These are phyloP conservation scores for Cladorrhinum sp. DNA, from an alignment of 2,329 filamentous ascomycete genomes.

Conservation along the genomic window DNA sequence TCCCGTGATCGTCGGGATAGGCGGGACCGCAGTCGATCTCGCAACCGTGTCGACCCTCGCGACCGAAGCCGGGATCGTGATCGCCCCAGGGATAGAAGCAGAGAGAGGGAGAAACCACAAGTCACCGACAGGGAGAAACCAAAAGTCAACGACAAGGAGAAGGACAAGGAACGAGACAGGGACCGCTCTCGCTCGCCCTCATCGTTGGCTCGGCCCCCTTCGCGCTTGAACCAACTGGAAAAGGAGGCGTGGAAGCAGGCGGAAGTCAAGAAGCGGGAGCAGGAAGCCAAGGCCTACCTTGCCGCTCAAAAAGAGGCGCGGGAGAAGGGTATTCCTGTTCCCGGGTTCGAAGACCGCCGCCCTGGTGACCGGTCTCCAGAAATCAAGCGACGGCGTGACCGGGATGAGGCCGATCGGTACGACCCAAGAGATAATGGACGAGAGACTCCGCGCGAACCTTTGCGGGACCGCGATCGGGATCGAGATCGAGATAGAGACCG, in stretches of 20 bases:
- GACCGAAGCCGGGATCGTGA: constrained; percentile 17
- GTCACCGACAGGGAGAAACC: constrained; percentile 19
- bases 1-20: constrained; percentile 29
- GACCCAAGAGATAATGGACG: constrained; percentile 11
- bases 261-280: constrained; percentile 60
- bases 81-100: constrained; percentile 13
- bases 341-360: constrained; percentile 54
- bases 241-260: constrained; percentile 58
- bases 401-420: constrained; percentile 25
- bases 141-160: constrained; percentile 30
- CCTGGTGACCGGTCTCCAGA: constrained; percentile 45
- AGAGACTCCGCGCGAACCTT: constrained; percentile 25
- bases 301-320: constrained; percentile 60
- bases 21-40: constrained; percentile 42
- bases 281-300: constrained; percentile 62
- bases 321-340: constrained; percentile 55
- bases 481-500: constrained; percentile 21
- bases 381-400: constrained; percentile 37
- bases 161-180: constrained; percentile 30
- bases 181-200: constrained; percentile 44
- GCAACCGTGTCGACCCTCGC: constrained; percentile 19
- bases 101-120: constrained; percentile 21
- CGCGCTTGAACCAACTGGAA: constrained; percentile 45
- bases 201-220: constrained; percentile 34
- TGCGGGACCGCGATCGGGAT: constrained; percentile 11